Evolutionary conservation across 2,329 filamentous ascomycete species (phyloP), one percentile per base, ranked within the genome.

Genomic region (Ceratocystis ficicola): DNA sequence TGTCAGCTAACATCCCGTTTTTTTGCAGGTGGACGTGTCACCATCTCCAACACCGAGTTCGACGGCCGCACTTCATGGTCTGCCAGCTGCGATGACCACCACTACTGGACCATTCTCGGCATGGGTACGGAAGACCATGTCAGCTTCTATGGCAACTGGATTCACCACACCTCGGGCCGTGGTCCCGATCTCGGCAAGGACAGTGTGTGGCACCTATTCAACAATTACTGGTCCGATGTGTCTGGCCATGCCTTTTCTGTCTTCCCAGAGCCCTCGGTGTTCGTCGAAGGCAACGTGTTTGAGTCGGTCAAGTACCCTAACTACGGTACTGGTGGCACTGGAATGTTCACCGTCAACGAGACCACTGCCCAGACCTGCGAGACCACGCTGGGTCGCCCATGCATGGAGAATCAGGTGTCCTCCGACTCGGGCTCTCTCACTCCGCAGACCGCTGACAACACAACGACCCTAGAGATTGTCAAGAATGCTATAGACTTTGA

Each of bases 281-380:
- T 78, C 6, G 71, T 79, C 30, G 78, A 80, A 69, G 78, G 77
- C 41, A 79, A 80, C 71, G 74, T 75, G 65, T 79, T 80, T 70
- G 71, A 75, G 52, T 70, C 74, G 10, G 76, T 79, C 62, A 72
- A 73, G 7, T 76, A 74, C 10, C 76, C 77, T 17, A 69, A 75
- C 22, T 74, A 73, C 48, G 70, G 69, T 6, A 69, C 71, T 41
- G 65, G 63, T 20, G 71, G 70, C 55, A 63, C 68, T 10, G 60
- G 71, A 22, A 71, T 72, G 65, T 67, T 70, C 6, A 70, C 72
- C 46, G 68, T 70, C 44, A 72, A 70, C 4, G 70, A 72, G 0
- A 69, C 66, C 10, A 72, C 73, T 41, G 71, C 71, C 57, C 5
- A 68, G 66, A 25, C 68, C 68, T 65, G 57, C 65, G 1, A 61